Conservation (phyloP, 2,329 filamentous ascomycete species). For the Penicillium janthinellum region DNA sequence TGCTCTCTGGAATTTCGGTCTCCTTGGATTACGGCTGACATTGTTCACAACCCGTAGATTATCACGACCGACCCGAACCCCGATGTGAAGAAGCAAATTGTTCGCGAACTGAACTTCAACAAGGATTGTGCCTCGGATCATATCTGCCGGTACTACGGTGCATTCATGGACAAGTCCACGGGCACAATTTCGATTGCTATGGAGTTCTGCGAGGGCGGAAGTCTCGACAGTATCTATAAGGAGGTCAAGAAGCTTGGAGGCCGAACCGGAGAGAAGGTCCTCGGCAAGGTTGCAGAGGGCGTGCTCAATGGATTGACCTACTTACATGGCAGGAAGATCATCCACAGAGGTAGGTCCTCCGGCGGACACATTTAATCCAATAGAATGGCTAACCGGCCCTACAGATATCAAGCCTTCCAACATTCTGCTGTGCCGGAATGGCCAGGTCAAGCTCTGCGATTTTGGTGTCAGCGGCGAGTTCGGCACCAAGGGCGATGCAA, state of each 20-base stretch:
- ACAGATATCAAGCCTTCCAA: constrained; percentile 96
- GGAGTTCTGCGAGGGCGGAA: constrained; percentile 98
- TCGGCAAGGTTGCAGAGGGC: constrained; percentile 95
- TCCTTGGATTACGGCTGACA: constrained; percentile 13
- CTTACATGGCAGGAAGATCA: constrained; percentile 92
- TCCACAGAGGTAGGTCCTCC: constrained; percentile 68
- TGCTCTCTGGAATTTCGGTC: background rate
- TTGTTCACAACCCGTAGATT: constrained; percentile 59
- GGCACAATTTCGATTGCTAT: constrained; percentile 98
- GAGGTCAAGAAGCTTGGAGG: constrained; percentile 96
- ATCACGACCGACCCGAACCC: constrained; percentile 98
- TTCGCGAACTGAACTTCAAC: constrained; percentile 95
- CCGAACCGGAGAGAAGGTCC: constrained; percentile 92
- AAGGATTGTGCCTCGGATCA: constrained; percentile 94
- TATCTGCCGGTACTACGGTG: constrained; percentile 96
- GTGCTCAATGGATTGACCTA: constrained; percentile 93
- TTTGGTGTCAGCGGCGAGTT: constrained; percentile 98
- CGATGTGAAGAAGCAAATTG: constrained; percentile 97
- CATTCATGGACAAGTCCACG: constrained; percentile 93
- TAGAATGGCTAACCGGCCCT: constrained; percentile 14
- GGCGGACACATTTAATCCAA: background rate
- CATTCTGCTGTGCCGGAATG: constrained; percentile 87
- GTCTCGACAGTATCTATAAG: constrained; percentile 93
- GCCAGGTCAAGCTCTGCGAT: constrained; percentile 96
- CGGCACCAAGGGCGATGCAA: constrained; percentile 96